Percentiles rank a stretch among this genome's conserved stretches.
These are phyloP conservation scores for Haberlea rhodopensis DNA, from an alignment of 257 asterid species.

Conservation along the genomic window DNA sequence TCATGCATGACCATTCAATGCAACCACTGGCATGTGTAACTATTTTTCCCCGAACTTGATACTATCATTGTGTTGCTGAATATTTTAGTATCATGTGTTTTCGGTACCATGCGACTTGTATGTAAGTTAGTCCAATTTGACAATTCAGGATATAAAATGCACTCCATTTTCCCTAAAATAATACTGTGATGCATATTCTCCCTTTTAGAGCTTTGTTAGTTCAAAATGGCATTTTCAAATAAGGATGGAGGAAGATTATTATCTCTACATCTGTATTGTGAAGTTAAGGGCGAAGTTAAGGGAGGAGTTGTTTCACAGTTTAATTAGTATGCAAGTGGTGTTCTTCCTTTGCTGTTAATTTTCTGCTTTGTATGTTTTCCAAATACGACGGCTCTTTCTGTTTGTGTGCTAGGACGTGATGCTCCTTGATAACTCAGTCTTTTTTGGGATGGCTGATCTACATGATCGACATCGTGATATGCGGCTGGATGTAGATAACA, in stretches of 20 bases:
- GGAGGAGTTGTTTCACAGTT: background rate
- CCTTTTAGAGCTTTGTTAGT: no score
- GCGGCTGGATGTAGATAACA: constrained; percentile 72
- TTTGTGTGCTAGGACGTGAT: constrained; percentile 42
- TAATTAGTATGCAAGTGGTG: background rate
- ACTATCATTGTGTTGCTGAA: background rate
- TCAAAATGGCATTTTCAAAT: background rate
- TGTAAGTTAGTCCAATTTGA: background rate
- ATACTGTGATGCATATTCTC: background rate
- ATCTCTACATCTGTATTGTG: background rate
- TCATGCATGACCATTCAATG: background rate
- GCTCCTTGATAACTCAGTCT: constrained; percentile 54
- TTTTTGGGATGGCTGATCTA: constrained; percentile 56
- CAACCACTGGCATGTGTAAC: background rate
- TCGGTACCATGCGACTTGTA: background rate
- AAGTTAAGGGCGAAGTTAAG: background rate
- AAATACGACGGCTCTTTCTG: constrained; percentile 9
- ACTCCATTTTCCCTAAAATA: background rate
- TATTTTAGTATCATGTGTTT: background rate
- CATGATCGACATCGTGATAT: constrained; percentile 65
- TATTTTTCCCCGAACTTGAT: background rate
- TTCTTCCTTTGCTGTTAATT: background rate
- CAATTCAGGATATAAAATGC: no score
- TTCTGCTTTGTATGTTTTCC: constrained; percentile 9
- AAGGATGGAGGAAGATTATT: background rate